Conservation (phyloP, 116 monocot species). For the Thalassia testudinum region DNA sequence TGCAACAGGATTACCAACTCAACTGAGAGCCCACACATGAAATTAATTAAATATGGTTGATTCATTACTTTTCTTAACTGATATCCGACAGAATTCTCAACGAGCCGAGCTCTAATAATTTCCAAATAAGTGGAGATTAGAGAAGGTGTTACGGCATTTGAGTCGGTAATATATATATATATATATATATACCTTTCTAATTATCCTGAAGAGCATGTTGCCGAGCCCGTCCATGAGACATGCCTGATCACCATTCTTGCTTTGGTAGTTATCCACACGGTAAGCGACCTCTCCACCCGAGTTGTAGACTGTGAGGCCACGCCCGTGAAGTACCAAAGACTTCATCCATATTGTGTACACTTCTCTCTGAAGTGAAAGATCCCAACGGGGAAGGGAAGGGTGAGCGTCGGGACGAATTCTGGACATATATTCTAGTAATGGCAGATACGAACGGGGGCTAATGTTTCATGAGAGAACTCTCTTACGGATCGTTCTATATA, state of each 20-base stretch:
- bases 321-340: conserved; percentile 42
- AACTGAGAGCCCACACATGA: too few species aligned
- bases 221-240: conserved; percentile 45
- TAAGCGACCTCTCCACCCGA: conserved; percentile 23
- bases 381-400: neutral
- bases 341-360: conserved; percentile 63
- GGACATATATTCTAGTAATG: neutral
- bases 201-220: conserved; percentile 27
- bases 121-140: too few species aligned
- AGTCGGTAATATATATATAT: too few species aligned
- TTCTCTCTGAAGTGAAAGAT: conserved; percentile 6
- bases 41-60: too few species aligned
- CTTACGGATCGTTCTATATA: neutral
- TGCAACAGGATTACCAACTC: too few species aligned
- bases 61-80: too few species aligned
- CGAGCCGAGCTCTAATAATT: too few species aligned
- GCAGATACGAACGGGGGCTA: neutral
- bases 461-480: too few species aligned
- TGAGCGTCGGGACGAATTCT: neutral
- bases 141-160: too few species aligned
- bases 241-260: conserved; percentile 15
- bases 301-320: conserved; percentile 55
- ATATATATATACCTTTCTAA: conserved; percentile 31
- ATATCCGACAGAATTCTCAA: too few species aligned
- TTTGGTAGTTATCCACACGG: conserved; percentile 44